These are phyloP conservation scores for Torulaspora maleeae DNA, from an alignment of 805 yeast genomes.

Conservation along the genomic window DNA sequence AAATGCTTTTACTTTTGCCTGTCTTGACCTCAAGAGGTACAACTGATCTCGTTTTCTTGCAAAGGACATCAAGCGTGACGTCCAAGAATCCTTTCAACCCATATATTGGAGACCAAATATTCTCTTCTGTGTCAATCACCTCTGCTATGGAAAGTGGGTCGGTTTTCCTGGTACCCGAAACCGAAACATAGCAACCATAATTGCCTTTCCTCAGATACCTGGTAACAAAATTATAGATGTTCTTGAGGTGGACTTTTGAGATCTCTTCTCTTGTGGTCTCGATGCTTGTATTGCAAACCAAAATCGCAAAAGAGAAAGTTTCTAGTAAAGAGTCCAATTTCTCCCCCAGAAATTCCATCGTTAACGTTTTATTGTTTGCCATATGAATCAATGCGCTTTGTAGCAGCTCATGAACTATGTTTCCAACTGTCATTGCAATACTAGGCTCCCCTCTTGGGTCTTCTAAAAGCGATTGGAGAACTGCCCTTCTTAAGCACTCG, in stretches of 20 bases:
- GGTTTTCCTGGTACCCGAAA: constrained; percentile 33
- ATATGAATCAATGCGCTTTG: constrained; percentile 43
- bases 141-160: constrained; percentile 52
- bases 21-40: constrained; percentile 90
- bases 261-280: constrained; percentile 44
- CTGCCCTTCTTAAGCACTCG: constrained; percentile 66
- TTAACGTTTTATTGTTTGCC: constrained; percentile 24
- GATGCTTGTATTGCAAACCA: constrained; percentile 48
- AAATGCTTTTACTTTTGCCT: constrained; percentile 55
- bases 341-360: constrained; percentile 29
- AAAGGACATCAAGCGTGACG: constrained; percentile 66
- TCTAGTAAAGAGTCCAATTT: constrained; percentile 42
- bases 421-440: constrained; percentile 72
- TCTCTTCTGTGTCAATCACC: constrained; percentile 82
- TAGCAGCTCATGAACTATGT: constrained; percentile 71
- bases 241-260: constrained; percentile 43
- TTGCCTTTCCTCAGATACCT: constrained; percentile 40
- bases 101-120: constrained; percentile 83
- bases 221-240: constrained; percentile 51
- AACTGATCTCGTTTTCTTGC: constrained; percentile 43
- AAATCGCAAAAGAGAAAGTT: constrained; percentile 46
- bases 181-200: constrained; percentile 20
- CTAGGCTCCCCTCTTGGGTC: constrained; percentile 58
- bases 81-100: constrained; percentile 90
- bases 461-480: constrained; percentile 51